Base-by-base conservation (phyloP, 2,329 filamentous ascomycete genomes). In the Epichloe baconii region DNA sequence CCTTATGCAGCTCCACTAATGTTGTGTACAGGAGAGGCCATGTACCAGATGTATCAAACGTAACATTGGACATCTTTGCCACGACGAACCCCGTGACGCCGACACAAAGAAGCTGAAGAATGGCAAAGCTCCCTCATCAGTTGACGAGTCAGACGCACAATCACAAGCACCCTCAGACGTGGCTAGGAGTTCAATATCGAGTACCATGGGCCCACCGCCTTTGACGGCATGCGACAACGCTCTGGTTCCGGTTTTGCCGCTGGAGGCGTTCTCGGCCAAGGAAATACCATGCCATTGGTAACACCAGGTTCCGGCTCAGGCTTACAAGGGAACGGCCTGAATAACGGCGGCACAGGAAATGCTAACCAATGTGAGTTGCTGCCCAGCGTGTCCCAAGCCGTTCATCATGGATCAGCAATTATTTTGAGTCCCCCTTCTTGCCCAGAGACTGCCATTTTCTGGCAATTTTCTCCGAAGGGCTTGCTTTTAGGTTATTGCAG, bases 31-130 rank as follows among this genome's bases (percentile, higher is more conserved):
- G 88, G 88, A 95, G 74, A 85, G 93, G 66, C 93, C 93, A 63
- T 98, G 93, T 78, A 91, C 88, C 62, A 82, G 93, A 71, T 98
- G 93, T 75, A 88, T 97, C 71, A 98, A 97, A 73, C 85, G 93
- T 64, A 95, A 95, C 72, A 98, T 98, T 68, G 93, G 91, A 62
- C 93, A 98, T 70, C 78, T 98, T 58, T 98, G 93, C 70, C 93
- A 96, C 73, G 93, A 98, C 70, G 93, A 97, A 71, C 91, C 90
- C 59, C 84, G 91, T 68, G 91, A 98, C 64, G 75, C 82, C 59
- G 80, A 83, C 55, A 69, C 84, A 54, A 95, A 93, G 71, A 91
- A 90, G 70, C 71, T 78, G 60, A 95, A 91, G 71, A 78, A 73
- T 64, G 58, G 58, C 53, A 64, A 63, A 55, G 34, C 47, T 40